These are phyloP conservation scores for Plasmodium gonderi DNA, from an alignment of 169 alveolate species.

Conservation along the genomic window DNA sequence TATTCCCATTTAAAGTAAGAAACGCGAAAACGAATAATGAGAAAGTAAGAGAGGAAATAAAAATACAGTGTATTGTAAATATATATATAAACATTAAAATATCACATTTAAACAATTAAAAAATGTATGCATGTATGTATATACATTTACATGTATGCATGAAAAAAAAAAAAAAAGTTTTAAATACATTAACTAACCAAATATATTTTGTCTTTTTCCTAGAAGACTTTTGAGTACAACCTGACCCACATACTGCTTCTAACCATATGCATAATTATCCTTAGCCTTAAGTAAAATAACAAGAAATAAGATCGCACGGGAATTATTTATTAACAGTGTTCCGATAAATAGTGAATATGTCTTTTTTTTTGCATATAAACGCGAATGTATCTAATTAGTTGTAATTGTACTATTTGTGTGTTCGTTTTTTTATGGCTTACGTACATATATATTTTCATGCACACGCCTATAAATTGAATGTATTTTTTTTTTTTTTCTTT, in stretches of 20 bases:
- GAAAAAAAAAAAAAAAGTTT: not conserved
- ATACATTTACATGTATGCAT: not conserved
- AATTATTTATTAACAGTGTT: not conserved
- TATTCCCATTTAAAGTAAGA: constrained; percentile 70
- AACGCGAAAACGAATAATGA: not conserved
- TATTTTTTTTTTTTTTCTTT: constrained; percentile 4
- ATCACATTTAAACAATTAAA: not conserved
- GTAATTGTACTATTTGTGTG: no score
- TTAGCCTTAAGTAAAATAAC: constrained; percentile 63
- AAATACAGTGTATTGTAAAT: not conserved
- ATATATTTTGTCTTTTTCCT: not conserved
- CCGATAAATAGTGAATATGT: not conserved
- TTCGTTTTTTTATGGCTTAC: no score
- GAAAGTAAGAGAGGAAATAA: not conserved
- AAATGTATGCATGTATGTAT: not conserved
- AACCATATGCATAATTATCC: constrained; percentile 71
- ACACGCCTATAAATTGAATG: not conserved
- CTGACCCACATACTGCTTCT: constrained; percentile 69
- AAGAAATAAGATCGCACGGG: not conserved
- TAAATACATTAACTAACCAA: not conserved
- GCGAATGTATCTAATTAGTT: no score
- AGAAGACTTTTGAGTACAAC: constrained; percentile 59
- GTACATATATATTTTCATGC: not conserved
- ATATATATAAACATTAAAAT: not conserved
- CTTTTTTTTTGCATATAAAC: no score